These are phyloP conservation scores for Capsicum rhomboideum DNA, from an alignment of 257 asterid genomes.

Conservation along the genomic window DNA sequence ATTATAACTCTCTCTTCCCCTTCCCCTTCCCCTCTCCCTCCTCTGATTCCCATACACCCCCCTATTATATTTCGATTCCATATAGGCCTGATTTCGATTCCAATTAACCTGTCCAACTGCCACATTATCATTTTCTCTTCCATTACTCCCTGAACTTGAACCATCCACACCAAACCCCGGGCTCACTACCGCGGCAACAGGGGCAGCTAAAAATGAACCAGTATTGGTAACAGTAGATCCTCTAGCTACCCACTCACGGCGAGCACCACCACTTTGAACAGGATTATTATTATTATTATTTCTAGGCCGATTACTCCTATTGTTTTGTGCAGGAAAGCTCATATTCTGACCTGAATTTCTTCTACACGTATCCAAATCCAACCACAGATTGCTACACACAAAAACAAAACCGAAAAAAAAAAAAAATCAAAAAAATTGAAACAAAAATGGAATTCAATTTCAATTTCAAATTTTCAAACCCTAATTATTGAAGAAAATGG, in stretches of 20 bases:
- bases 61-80: constrained; percentile 30
- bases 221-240: constrained; percentile 27
- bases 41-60: constrained; percentile 23
- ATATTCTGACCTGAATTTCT: constrained; percentile 41
- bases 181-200: constrained; percentile 8
- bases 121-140: constrained; percentile 20
- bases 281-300: constrained; percentile 9
- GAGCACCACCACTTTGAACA: constrained; percentile 39
- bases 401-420: background rate
- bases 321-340: constrained; percentile 61
- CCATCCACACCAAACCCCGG: constrained; percentile 4
- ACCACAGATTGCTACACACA: background rate
- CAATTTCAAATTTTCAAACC: background rate
- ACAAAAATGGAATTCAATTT: background rate
- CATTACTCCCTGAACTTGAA: background rate
- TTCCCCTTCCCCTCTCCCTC: constrained; percentile 23
- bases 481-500: background rate
- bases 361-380: constrained; percentile 14
- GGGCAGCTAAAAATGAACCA: constrained; percentile 5
- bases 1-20: background rate
- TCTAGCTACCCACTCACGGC: constrained; percentile 81
- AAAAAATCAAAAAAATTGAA: background rate
- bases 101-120: constrained; percentile 14
- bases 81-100: constrained; percentile 14
- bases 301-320: constrained; percentile 48